Conservation (phyloP, 352 stramenopile species). For the Peronospora belbahrii region DNA sequence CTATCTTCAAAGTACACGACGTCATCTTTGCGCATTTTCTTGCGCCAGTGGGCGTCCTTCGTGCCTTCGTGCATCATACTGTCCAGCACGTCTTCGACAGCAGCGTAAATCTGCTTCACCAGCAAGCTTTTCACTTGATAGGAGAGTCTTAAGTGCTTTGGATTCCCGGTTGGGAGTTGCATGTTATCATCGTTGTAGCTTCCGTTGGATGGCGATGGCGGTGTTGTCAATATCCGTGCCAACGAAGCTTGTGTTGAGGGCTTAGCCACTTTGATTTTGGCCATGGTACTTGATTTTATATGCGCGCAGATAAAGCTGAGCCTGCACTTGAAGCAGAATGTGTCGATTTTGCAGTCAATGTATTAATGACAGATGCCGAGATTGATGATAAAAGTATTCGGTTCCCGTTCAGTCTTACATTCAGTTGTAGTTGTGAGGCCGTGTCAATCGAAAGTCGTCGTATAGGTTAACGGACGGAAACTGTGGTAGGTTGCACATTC, state of each 20-base stretch:
- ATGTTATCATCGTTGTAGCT: constrained; percentile 15
- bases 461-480: too few relatives aligned
- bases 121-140: constrained; percentile 22
- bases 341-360: too few relatives aligned
- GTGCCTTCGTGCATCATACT: constrained; percentile 30
- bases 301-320: too few relatives aligned
- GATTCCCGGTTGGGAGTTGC: constrained; percentile 1
- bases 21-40: constrained; percentile 30
- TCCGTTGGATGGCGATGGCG: constrained; percentile 13
- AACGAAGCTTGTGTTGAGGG: too few relatives aligned
- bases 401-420: too few relatives aligned
- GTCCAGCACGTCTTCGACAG: constrained; percentile 31
- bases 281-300: too few relatives aligned
- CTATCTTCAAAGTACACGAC: constrained; percentile 35
- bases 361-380: too few relatives aligned
- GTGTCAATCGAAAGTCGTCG: too few relatives aligned
- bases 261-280: constrained; percentile 1
- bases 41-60: constrained; percentile 18
- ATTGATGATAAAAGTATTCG: too few relatives aligned
- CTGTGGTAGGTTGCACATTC: too few relatives aligned
- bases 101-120: constrained; percentile 19
- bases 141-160: constrained; percentile 20
- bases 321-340: too few relatives aligned
- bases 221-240: constrained; percentile 3
- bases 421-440: too few relatives aligned